phyloP scores from a whole-genome alignment of 2,329 filamentous ascomycete species.

The Nemania serpens region DNA sequence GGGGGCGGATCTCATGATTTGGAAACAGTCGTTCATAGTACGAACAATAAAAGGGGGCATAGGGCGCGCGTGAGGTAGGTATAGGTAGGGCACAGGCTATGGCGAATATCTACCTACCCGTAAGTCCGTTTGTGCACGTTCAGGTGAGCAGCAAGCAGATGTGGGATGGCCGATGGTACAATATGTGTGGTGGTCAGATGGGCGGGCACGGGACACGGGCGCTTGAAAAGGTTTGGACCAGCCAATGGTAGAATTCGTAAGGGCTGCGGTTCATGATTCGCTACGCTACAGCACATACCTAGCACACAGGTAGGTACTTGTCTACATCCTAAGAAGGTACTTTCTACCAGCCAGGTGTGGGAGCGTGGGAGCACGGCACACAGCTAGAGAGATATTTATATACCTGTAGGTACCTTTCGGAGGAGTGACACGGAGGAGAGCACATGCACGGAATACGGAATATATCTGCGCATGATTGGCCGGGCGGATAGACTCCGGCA shows the following conservation, averaged over 20 bases:
- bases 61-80: too few relatives aligned
- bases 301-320: too few relatives aligned
- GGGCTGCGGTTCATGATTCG: conserved; percentile 12
- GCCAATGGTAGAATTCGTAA: conserved; percentile 21
- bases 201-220: conserved; percentile 15
- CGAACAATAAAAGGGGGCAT: too few relatives aligned
- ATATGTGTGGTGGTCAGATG: conserved; percentile 29
- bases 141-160: too few relatives aligned
- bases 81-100: too few relatives aligned
- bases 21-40: too few relatives aligned
- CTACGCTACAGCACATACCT: neutral
- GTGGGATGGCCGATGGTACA: conserved; percentile 15
- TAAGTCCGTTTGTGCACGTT: too few relatives aligned
- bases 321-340: too few relatives aligned
- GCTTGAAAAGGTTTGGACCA: conserved; percentile 12
- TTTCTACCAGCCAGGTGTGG: neutral
- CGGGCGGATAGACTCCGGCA: conserved; percentile 28
- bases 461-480: conserved; percentile 29
- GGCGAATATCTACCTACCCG: too few relatives aligned
- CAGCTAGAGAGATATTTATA: neutral
- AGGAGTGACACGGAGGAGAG: neutral
- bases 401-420: neutral
- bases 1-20: too few relatives aligned
- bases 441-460: conserved; percentile 11
- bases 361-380: neutral